These are phyloP conservation scores for Yamadazyma sp. DNA, from an alignment of 1,139 yeast genomes.

Conservation along the genomic window DNA sequence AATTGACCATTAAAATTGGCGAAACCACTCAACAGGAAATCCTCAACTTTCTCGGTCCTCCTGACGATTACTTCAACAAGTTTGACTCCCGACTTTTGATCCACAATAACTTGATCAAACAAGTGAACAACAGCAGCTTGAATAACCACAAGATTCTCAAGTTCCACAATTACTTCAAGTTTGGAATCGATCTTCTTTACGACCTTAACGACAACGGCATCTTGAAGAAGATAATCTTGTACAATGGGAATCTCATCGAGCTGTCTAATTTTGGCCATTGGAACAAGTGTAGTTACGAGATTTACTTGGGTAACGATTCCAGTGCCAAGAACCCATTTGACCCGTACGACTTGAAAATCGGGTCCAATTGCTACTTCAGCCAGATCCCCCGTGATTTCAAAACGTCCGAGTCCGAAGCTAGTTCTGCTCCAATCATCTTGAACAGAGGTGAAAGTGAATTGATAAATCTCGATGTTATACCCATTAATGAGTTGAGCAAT, in stretches of 20 bases:
- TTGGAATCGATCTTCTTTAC: slow-evolving; percentile 56
- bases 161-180: slow-evolving; percentile 56
- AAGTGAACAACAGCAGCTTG: slow-evolving; percentile 5
- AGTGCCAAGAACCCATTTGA: slow-evolving; percentile 10
- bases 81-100: slow-evolving; percentile 45
- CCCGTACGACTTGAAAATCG: slow-evolving; percentile 16
- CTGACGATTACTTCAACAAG: slow-evolving; percentile 53
- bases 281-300: slow-evolving; percentile 45
- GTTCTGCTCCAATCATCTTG: slow-evolving; percentile 38
- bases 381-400: slow-evolving; percentile 26
- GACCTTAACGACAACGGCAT: slow-evolving; percentile 34
- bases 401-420: slow-evolving; percentile 15
- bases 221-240: slow-evolving; percentile 35
- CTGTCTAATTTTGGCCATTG: slow-evolving; percentile 51
- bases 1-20: slow-evolving; percentile 28
- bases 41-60: slow-evolving; percentile 51
- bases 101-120: slow-evolving; percentile 31
- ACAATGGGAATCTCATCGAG: slow-evolving; percentile 51
- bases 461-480: slow-evolving; percentile 35
- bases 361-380: slow-evolving; percentile 33
- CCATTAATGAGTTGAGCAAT: slow-evolving; percentile 19
- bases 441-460: slow-evolving; percentile 53
- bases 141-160: slow-evolving; percentile 20
- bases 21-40: slow-evolving; percentile 51
- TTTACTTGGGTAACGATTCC: slow-evolving; percentile 16